phyloP scores from a whole-genome alignment of 306 rosid genomes.

The Hippophae gyantsensis region DNA sequence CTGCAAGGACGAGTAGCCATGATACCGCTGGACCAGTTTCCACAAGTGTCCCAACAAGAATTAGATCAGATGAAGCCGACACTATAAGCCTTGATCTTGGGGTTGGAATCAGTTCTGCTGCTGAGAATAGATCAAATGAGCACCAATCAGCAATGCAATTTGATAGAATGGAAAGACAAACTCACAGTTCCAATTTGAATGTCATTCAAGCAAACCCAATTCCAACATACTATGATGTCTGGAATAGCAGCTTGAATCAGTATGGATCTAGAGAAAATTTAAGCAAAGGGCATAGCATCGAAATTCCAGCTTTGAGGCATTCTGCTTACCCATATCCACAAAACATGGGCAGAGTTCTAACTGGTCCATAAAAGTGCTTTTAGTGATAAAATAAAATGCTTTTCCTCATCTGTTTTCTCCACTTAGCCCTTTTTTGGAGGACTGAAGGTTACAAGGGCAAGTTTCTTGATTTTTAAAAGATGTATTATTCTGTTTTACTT shows the following conservation, averaged over 20 bases:
- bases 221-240: slow-evolving; percentile 50
- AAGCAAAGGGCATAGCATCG: slow-evolving; percentile 27
- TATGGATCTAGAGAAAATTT: slow-evolving; percentile 68
- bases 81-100: slow-evolving; percentile 93
- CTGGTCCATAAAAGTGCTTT: slow-evolving; percentile 56
- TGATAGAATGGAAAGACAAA: slow-evolving; percentile 32
- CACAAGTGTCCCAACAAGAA: slow-evolving; percentile 32
- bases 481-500: slow-evolving; percentile 28
- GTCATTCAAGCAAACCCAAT: slow-evolving; percentile 41
- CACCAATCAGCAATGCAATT: slow-evolving; percentile 9
- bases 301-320: slow-evolving; percentile 47
- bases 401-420: not conserved
- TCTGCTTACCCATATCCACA: slow-evolving; percentile 62
- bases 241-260: slow-evolving; percentile 38
- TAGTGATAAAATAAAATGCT: slow-evolving; percentile 22
- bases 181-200: slow-evolving; percentile 47
- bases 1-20: slow-evolving; percentile 74
- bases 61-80: slow-evolving; percentile 62
- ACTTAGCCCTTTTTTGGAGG: slow-evolving; percentile 14
- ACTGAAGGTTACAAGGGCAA: slow-evolving; percentile 25
- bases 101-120: slow-evolving; percentile 55
- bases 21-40: slow-evolving; percentile 48
- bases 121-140: slow-evolving; percentile 46
- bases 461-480: slow-evolving; percentile 23
- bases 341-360: slow-evolving; percentile 71